phyloP scores from a whole-genome alignment of 495 filamentous ascomycete species.

The Penicillium silybi region DNA sequence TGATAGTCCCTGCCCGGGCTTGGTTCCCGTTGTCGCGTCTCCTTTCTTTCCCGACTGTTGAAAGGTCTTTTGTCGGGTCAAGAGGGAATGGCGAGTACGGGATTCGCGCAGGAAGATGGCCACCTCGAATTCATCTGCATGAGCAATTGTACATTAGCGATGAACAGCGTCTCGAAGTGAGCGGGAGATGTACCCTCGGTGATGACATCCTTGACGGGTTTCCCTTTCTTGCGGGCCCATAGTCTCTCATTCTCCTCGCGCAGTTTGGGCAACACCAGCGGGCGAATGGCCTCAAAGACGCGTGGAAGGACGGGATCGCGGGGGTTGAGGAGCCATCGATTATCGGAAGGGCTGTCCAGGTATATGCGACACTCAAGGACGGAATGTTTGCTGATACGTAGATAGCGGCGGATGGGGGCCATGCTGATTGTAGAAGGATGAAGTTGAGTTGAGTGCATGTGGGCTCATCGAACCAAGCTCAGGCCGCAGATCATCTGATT shows the following conservation, averaged over 20 bases:
- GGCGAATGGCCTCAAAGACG: constrained; percentile 77
- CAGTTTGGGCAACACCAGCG: constrained; percentile 82
- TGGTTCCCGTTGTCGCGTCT: constrained; percentile 43
- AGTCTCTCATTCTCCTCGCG: constrained; percentile 77
- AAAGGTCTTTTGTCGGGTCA: constrained; percentile 77
- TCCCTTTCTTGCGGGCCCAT: constrained; percentile 56
- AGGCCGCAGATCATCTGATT: constrained; percentile 12
- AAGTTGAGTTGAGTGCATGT: background rate
- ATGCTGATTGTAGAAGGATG: constrained; percentile 38
- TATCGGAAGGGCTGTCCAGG: constrained; percentile 81
- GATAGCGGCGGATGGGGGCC: constrained; percentile 79
- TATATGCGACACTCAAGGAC: constrained; percentile 95
- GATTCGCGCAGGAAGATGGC: constrained; percentile 88
- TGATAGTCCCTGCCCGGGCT: constrained; percentile 46
- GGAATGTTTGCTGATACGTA: constrained; percentile 81
- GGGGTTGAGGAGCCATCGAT: constrained; percentile 72
- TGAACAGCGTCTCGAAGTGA: background rate
- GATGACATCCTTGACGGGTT: constrained; percentile 83
- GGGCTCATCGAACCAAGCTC: constrained; percentile 13
- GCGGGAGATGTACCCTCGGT: constrained; percentile 55
- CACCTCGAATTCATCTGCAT: constrained; percentile 87
- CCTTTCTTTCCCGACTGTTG: constrained; percentile 49
- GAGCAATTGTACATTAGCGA: background rate
- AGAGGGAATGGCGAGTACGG: constrained; percentile 79
- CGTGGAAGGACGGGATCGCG: constrained; percentile 70